Conservation (phyloP, 352 stramenopile genomes). For the Elongisporangium prolatum region DNA sequence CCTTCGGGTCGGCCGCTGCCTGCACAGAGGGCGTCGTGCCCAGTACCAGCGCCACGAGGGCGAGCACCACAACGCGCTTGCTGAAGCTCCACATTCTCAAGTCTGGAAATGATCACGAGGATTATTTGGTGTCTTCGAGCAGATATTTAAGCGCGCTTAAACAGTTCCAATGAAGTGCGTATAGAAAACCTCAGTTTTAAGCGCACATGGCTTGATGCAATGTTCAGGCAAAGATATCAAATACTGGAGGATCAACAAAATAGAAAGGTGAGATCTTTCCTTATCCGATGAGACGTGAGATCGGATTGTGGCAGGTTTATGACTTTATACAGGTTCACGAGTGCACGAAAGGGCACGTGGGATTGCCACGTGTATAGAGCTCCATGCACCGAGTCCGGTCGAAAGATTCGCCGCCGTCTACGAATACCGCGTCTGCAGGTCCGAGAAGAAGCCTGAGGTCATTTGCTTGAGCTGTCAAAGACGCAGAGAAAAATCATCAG, state of each 20-base stretch:
- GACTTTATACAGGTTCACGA: background rate
- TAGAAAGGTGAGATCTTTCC: background rate
- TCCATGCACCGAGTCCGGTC: background rate
- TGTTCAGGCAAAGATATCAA: background rate
- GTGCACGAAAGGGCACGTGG: background rate
- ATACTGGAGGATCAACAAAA: background rate
- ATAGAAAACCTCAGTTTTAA: constrained; percentile 1
- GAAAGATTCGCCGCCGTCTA: constrained; percentile 18
- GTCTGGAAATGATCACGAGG: constrained; percentile 16
- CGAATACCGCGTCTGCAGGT: constrained; percentile 81
- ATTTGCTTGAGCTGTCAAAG: constrained; percentile 78
- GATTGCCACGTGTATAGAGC: background rate
- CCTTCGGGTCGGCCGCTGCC: constrained; percentile 64
- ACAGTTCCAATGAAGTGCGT: background rate
- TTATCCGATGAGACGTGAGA: background rate
- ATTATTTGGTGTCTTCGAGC: constrained; percentile 8
- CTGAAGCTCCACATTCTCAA: constrained; percentile 38
- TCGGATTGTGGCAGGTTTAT: background rate
- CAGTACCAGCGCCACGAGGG: constrained; percentile 62
- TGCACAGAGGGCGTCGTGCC: constrained; percentile 19
- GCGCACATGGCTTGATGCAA: background rate
- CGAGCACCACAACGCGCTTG: constrained; percentile 59
- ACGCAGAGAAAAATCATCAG: constrained; percentile 1
- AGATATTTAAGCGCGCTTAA: constrained; percentile 18
- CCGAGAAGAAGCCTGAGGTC: constrained; percentile 86